Percentiles rank a stretch among this genome's conserved stretches.
These are phyloP conservation scores for Hypomontagnella monticulosa DNA, from an alignment of 495 filamentous ascomycete genomes.

Conservation along the genomic window DNA sequence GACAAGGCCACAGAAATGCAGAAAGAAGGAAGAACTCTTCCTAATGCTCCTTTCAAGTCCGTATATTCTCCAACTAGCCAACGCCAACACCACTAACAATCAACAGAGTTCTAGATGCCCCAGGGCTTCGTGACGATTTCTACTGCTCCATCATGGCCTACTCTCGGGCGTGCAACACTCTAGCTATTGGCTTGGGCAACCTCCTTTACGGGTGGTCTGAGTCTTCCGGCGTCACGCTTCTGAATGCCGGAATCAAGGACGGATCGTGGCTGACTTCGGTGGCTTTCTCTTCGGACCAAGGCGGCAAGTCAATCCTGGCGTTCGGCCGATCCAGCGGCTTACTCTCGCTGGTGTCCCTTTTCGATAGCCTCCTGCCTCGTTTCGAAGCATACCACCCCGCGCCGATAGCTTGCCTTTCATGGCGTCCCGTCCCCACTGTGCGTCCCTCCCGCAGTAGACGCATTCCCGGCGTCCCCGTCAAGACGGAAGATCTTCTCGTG, in stretches of 20 bases:
- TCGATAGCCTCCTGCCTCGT: constrained; percentile 63
- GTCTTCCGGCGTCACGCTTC: constrained; percentile 55
- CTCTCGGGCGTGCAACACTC: constrained; percentile 71
- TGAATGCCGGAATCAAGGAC: constrained; percentile 51
- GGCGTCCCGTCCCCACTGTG: constrained; percentile 61
- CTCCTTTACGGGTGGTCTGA: constrained; percentile 93
- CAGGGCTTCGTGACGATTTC: constrained; percentile 88
- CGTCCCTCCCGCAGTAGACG: constrained; percentile 51
- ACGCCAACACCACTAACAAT: constrained; percentile 6
- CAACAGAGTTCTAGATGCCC: constrained; percentile 81
- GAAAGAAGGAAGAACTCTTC: constrained; percentile 57
- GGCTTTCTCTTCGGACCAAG: constrained; percentile 84
- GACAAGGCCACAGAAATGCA: constrained; percentile 9
- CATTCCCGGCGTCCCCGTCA: constrained; percentile 51
- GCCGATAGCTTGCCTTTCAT: constrained; percentile 80
- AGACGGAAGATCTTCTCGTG: constrained; percentile 83
- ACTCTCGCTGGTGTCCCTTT: constrained; percentile 62
- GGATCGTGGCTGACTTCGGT: constrained; percentile 76
- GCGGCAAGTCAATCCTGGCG: constrained; percentile 82
- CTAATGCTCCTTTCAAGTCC: constrained; percentile 80
- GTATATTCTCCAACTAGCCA: constrained; percentile 36
- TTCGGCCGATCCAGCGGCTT: constrained; percentile 78
- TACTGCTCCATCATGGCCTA: constrained; percentile 95
- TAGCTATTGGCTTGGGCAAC: constrained; percentile 85
- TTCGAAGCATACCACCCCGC: constrained; percentile 77